Evolutionary conservation across 805 yeast species (phyloP), one percentile per base, ranked within the genome.

Genomic region (Wickerhamomyces kurtzmanii): DNA sequence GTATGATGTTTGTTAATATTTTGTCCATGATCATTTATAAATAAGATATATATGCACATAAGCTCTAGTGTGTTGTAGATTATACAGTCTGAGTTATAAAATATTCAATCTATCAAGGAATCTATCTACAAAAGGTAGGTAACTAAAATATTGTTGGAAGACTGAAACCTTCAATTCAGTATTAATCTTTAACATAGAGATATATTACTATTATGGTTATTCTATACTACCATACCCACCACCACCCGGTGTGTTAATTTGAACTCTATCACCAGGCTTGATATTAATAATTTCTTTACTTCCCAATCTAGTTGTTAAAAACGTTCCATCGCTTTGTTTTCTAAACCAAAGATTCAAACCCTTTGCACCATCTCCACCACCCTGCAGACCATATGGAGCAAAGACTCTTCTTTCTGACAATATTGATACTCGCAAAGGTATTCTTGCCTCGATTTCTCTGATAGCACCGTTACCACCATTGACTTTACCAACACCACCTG

Each of bases 401-500:
- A 57, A 42, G 2, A 65, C 49, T 42, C 75, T 50, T 41, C 73
- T 49, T 36, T 66, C 66, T 53, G 65, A 57, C 22, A 51, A 51
- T 35, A 60, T 55, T 6, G 62, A 59, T 15, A 58, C 62, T 33
- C 61, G 59, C 5, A 47, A 36, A 6, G 43, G 45, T 8, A 38
- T 23, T 8, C 37, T 43, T 42, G 63, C 62, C 39, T 62, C 62
- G 21, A 62, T 53, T 16, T 57, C 65, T 43, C 71, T 48, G n/a
- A 57, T 40, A 14, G 62, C 56, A 23, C 72, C 71, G 39, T 65
- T 54, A n/a, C 71, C 71, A 15, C 71, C 71, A 11, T 38, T 48
- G 30, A 49, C 58, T 23, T 45, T 44, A 5, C 70, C 70, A 8
- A 36, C 40, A 26, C 71, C 70, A 5, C 70, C 70, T 21, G 68